Evolutionary conservation across 768 basidiomycete species (phyloP), one percentile per base, ranked within the genome.

Genomic region (Scleroderma citrinum): DNA sequence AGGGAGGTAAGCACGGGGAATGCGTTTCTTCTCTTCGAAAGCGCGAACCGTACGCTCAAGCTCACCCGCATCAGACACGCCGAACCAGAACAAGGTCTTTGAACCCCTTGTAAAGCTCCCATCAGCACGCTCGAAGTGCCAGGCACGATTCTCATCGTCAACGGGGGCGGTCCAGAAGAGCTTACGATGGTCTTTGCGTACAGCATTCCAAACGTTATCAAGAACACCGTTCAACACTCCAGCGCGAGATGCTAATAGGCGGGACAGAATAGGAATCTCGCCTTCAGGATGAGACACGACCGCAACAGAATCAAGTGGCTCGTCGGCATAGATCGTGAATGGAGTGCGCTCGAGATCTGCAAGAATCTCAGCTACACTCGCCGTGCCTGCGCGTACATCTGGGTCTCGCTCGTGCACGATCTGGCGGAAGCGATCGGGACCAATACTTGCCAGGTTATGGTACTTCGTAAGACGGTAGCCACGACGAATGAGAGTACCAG

Each of bases 61-160:
- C 69, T 98, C 94, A 47, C 80, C 79, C 23, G 95, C 82, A 59
- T 94, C 90, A 54, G 86, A 84, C 23, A 98, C 76, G 38, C 96
- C 96, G 63, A 95, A 98, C 95, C 96, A 99, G 79, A 96, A 98
- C 62, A 99, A 69, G 61, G 85, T 93, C 69, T 83, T 83, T 17
- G 95, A 94, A 16, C 90, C 90, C 34, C 96, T 78, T 16, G 93
- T 95, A 74, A 99, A 99, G 68, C 89, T 92, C 1, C 96, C 96
- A 57, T 98, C 94, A 0, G 96, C 92, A 48, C 93, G 83, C 73
- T 99, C 95, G 60, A 97, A 99, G 71, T 99, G 95, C 96, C 96
- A 99, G 3, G 86, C 80, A 35, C 94, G 83, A 69, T 96, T 63
- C 71, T 98, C 95, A 65, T 98, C 95, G 56, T 97, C 93, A 29